phyloP scores from a whole-genome alignment of 1,139 yeast species.

The Nakaseomyces delphensis region DNA sequence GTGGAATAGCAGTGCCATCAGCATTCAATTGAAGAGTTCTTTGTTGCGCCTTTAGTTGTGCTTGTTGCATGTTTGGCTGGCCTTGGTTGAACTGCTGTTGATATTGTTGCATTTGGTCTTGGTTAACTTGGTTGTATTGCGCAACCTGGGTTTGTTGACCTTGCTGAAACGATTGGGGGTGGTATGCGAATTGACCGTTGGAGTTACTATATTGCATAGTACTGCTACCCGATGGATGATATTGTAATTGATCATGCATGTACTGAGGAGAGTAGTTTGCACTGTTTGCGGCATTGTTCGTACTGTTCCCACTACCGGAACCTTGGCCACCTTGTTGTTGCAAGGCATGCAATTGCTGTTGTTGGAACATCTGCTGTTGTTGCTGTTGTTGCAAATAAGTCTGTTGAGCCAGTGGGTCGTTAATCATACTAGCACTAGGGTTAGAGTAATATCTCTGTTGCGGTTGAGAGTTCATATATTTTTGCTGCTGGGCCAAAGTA shows the following conservation, averaged over 20 bases:
- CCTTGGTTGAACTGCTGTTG: conserved; percentile 12
- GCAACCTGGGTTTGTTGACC: conserved; percentile 6
- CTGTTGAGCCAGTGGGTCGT: conserved; percentile 10
- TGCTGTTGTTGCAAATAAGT: conserved; percentile 9
- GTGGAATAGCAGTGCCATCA: conserved; percentile 5
- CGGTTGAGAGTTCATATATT: neutral
- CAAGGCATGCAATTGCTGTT: conserved; percentile 6
- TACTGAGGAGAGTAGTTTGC: conserved; percentile 6
- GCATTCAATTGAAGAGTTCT: conserved; percentile 6
- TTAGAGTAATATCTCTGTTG: conserved; percentile 7
- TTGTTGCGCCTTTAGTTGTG: conserved; percentile 4
- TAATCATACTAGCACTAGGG: conserved; percentile 4
- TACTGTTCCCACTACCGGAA: conserved; percentile 1
- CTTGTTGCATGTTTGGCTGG: conserved; percentile 9
- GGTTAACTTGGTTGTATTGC: conserved; percentile 9
- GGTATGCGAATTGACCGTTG: conserved; percentile 6
- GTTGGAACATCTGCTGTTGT: conserved; percentile 12
- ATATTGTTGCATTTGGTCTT: conserved; percentile 13
- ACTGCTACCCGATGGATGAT: conserved; percentile 5
- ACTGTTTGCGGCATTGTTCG: conserved; percentile 3
- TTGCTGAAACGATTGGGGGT: conserved; percentile 6
- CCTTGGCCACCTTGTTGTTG: conserved; percentile 7
- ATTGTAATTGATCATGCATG: conserved; percentile 6
- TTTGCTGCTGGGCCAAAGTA: conserved; percentile 5
- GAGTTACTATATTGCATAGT: conserved; percentile 3